A percentile compares a stretch with the other conserved stretches of the same genome.
These are phyloP conservation scores for Coemansia sp. DNA, from an alignment of 192 early-diverging fungal species.

Conservation along the genomic window DNA sequence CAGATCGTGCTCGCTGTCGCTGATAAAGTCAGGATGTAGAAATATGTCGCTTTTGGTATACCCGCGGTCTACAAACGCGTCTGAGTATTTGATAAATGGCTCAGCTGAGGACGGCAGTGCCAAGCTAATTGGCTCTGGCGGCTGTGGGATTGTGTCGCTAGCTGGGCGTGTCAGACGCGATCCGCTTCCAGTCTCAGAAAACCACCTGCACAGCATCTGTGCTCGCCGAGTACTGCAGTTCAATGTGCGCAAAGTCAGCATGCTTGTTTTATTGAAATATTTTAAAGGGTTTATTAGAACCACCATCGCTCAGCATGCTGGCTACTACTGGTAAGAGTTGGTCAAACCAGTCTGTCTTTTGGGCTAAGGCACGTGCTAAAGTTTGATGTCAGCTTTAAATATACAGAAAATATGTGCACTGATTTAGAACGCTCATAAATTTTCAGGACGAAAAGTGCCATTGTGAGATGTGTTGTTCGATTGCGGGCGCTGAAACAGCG, in stretches of 20 bases:
- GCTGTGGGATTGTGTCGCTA: slow-evolving; percentile 30
- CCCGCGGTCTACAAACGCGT: slow-evolving; percentile 19
- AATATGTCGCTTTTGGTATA: slow-evolving; percentile 34
- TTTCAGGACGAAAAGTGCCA: background rate
- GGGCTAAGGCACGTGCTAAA: background rate
- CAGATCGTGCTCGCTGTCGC: slow-evolving; percentile 39
- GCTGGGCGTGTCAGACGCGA: slow-evolving; percentile 30
- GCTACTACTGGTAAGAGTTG: background rate
- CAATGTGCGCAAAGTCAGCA: background rate
- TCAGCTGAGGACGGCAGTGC: slow-evolving; percentile 18
- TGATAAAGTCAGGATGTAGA: slow-evolving; percentile 46
- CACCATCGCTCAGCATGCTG: too few species aligned
- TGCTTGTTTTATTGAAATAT: background rate
- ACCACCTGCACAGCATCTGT: background rate
- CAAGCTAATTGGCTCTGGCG: slow-evolving; percentile 17
- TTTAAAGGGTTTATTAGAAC: too few species aligned
- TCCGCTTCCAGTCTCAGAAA: slow-evolving; percentile 6
- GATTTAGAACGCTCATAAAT: too few species aligned
- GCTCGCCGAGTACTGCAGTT: background rate
- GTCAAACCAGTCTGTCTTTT: background rate
- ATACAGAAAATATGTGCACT: background rate
- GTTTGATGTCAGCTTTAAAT: background rate
- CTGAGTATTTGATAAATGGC: slow-evolving; percentile 28
- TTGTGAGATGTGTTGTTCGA: background rate
- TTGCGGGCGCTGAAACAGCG: slow-evolving; percentile 30